phyloP scores from a whole-genome alignment of 2,329 filamentous ascomycete species.

The Coleophoma crateriformis region DNA sequence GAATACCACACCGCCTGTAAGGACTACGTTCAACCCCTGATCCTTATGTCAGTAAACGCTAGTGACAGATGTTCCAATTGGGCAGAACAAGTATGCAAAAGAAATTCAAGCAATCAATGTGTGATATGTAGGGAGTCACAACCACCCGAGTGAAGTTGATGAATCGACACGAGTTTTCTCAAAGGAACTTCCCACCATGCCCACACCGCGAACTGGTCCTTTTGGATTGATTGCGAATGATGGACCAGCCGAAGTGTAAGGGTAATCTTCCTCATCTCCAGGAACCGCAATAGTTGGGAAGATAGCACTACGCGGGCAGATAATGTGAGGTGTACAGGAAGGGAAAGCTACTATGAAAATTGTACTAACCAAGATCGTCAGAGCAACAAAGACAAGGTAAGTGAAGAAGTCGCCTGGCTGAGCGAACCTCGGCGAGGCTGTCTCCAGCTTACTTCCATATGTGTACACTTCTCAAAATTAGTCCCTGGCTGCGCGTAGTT shows the following conservation, averaged over 20 bases:
- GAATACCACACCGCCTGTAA: slow-evolving; percentile 44
- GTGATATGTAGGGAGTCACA: slow-evolving; percentile 30
- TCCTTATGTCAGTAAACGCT: slow-evolving; percentile 21
- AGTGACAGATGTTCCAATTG: no score
- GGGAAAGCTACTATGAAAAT: slow-evolving; percentile 8
- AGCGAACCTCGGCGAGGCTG: slow-evolving; percentile 52
- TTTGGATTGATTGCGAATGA: slow-evolving; percentile 45
- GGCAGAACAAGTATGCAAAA: background rate
- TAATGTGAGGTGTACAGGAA: slow-evolving; percentile 48
- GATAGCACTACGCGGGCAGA: slow-evolving; percentile 49
- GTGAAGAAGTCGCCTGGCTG: slow-evolving; percentile 61
- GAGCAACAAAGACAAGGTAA: slow-evolving; percentile 58
- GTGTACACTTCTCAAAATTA: slow-evolving; percentile 48
- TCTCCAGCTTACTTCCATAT: slow-evolving; percentile 60
- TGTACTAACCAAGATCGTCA: slow-evolving; percentile 56
- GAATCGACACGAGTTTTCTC: slow-evolving; percentile 41
- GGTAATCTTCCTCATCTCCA: slow-evolving; percentile 55
- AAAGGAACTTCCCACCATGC: slow-evolving; percentile 50
- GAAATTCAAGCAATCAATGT: slow-evolving; percentile 3
- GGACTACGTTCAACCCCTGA: slow-evolving; percentile 45
- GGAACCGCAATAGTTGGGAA: slow-evolving; percentile 52
- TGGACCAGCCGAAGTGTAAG: slow-evolving; percentile 44
- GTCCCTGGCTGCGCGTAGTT: slow-evolving; percentile 7
- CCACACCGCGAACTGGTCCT: slow-evolving; percentile 45
- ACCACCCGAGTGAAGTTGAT: slow-evolving; percentile 27